A percentile compares a stretch with the other conserved stretches of the same genome.
phyloP scores from a whole-genome alignment of 2,329 filamentous ascomycete genomes.

The Alternaria sp. region DNA sequence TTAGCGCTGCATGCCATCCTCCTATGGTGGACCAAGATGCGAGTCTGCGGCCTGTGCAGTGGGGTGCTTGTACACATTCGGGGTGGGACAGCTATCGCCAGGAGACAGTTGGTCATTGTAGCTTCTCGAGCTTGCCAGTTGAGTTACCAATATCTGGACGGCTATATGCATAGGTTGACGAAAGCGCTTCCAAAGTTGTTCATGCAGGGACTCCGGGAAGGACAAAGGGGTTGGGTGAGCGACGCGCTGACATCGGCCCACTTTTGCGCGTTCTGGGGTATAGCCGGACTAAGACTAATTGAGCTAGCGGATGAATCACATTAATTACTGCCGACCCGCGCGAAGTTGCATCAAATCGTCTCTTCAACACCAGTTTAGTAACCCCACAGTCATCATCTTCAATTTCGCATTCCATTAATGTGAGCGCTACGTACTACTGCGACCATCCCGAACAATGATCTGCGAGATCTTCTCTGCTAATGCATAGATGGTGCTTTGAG shows the following conservation, averaged over 20 bases:
- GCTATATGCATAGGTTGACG: not conserved
- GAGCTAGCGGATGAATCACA: not conserved
- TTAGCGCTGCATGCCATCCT: not conserved
- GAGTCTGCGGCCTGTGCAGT: not conserved
- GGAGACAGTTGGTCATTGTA: not conserved
- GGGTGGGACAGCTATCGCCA: not conserved
- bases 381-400: not conserved
- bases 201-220: not conserved
- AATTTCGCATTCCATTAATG: not conserved
- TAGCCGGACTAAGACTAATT: not conserved
- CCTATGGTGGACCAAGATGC: not conserved
- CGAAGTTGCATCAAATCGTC: not conserved
- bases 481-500: slow-evolving; percentile 33
- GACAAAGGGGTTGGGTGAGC: not conserved
- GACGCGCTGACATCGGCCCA: not conserved
- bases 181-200: not conserved
- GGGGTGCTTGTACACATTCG: not conserved
- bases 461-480: slow-evolving; percentile 29
- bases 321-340: not conserved
- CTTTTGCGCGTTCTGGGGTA: not conserved
- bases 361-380: not conserved
- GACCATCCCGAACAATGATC: not conserved
- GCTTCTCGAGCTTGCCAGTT: not conserved
- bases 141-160: not conserved
- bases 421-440: not conserved